phyloP scores from a whole-genome alignment of 306 rosid species.

The Castanea mollissima region DNA sequence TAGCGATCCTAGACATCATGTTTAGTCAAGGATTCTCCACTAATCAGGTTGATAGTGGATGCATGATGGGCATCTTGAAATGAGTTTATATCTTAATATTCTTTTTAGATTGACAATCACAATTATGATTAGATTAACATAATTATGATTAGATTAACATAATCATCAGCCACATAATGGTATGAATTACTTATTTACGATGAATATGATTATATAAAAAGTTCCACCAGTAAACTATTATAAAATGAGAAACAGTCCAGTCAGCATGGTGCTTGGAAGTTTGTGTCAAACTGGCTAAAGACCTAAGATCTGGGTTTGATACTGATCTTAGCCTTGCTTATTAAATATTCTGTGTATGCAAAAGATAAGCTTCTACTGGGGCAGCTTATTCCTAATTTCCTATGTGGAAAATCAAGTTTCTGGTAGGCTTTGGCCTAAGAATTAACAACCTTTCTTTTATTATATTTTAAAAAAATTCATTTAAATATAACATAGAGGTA shows the following conservation, averaged over 20 bases:
- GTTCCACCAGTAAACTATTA: not conserved
- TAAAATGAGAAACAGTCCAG: not conserved
- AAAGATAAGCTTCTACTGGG: too few relatives aligned
- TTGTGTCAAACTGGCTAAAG: conserved; percentile 17
- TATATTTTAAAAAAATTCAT: not conserved
- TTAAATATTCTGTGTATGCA: not conserved
- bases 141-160: not conserved
- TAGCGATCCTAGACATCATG: not conserved
- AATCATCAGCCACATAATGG: conserved; percentile 6
- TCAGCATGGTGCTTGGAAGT: not conserved
- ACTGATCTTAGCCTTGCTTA: not conserved
- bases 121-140: not conserved
- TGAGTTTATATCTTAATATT: not conserved
- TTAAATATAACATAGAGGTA: not conserved
- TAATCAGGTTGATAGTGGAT: not conserved
- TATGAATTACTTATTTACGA: not conserved
- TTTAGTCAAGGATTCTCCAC: not conserved
- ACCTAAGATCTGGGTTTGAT: conserved; percentile 6
- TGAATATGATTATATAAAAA: not conserved
- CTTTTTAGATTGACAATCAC: not conserved
- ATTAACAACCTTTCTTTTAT: not conserved
- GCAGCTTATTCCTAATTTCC: too few relatives aligned
- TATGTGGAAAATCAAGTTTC: too few relatives aligned
- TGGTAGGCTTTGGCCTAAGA: too few relatives aligned
- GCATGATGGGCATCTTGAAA: not conserved